These are phyloP conservation scores for Colletotrichum brevisporum DNA, from an alignment of 2,329 filamentous ascomycete genomes.

Conservation along the genomic window DNA sequence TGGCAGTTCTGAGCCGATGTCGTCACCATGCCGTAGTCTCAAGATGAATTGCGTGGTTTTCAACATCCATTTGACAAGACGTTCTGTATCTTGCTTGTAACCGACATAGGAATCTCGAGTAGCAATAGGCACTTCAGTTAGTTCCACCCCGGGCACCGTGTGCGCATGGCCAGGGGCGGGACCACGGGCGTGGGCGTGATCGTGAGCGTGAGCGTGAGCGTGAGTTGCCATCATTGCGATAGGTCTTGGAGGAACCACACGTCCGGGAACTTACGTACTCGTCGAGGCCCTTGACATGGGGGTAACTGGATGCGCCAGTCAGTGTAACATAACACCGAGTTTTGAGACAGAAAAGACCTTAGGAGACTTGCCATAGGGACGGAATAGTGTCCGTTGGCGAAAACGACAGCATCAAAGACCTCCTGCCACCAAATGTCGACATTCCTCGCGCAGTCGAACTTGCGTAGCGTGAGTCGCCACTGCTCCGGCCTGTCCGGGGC, in stretches of 20 bases:
- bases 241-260: constrained; percentile 61
- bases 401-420: constrained; percentile 59
- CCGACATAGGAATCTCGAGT: too few species aligned
- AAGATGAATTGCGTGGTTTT: too few species aligned
- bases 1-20: too few species aligned
- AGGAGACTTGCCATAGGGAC: constrained; percentile 57
- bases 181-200: too few species aligned
- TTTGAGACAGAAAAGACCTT: not conserved
- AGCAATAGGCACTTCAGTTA: too few species aligned
- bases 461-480: constrained; percentile 65
- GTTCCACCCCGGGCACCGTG: too few species aligned
- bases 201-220: too few species aligned
- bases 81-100: too few species aligned
- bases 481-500: constrained; percentile 39
- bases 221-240: constrained; percentile 46
- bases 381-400: constrained; percentile 61
- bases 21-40: too few species aligned
- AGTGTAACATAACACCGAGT: too few species aligned
- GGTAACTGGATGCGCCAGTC: constrained; percentile 54
- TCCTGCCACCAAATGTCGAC: constrained; percentile 70
- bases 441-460: constrained; percentile 57
- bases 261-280: constrained; percentile 57
- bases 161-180: too few species aligned
- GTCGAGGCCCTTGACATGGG: constrained; percentile 58
- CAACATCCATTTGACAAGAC: too few species aligned